phyloP scores from a whole-genome alignment of 192 early-diverging fungal species.

The Backusella sp. region DNA sequence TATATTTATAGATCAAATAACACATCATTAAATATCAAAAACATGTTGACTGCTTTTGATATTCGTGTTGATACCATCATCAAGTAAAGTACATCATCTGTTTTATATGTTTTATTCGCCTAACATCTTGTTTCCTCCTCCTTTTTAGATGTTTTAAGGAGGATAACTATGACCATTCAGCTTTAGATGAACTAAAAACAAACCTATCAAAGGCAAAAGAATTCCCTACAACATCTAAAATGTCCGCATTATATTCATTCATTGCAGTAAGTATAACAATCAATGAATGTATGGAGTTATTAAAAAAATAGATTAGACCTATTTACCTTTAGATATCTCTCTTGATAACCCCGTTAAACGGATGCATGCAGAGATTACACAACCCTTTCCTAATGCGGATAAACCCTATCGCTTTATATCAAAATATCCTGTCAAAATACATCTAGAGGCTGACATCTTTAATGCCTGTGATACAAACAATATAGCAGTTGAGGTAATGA shows the following conservation, averaged over 20 bases:
- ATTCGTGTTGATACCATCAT: conserved; percentile 38
- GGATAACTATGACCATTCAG: conserved; percentile 15
- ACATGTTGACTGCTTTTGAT: conserved; percentile 41
- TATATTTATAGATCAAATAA: conserved; percentile 18
- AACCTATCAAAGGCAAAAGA: conserved; percentile 35
- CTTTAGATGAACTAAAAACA: conserved; percentile 35
- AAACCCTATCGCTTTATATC: conserved; percentile 23
- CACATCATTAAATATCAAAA: conserved; percentile 34
- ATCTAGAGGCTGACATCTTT: conserved; percentile 23
- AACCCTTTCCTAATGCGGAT: conserved; percentile 24
- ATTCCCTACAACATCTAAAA: conserved; percentile 29
- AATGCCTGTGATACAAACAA: conserved; percentile 19
- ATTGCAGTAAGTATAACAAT: conserved; percentile 16
- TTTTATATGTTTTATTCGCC: background rate
- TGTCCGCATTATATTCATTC: conserved; percentile 30
- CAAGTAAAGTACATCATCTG: conserved; percentile 21
- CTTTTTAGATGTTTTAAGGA: conserved; percentile 14
- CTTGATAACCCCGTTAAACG: conserved; percentile 28
- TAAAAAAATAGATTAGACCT: conserved; percentile 13
- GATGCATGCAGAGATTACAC: conserved; percentile 18
- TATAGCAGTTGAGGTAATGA: conserved; percentile 25
- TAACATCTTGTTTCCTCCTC: background rate
- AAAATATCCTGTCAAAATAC: conserved; percentile 20
- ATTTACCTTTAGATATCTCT: conserved; percentile 25
- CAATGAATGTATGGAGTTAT: too few relatives aligned